phyloP scores from a whole-genome alignment of 2,329 filamentous ascomycete genomes.

The Pseudodiploospora longispora region DNA sequence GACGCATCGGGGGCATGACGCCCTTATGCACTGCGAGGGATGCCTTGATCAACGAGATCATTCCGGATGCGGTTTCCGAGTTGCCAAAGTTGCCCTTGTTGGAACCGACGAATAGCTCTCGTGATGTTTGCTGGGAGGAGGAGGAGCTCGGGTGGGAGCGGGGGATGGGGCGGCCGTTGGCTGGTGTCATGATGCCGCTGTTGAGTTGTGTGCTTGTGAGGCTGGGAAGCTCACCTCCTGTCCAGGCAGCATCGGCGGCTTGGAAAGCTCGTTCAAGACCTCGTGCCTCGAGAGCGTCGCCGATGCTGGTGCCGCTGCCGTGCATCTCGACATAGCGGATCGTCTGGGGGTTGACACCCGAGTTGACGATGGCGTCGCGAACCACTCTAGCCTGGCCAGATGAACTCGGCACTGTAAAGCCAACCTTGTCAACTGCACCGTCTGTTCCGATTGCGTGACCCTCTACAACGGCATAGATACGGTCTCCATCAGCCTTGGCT shows the following conservation, averaged over 20 bases:
- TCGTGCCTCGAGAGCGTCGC: conserved; percentile 59
- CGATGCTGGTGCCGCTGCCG: conserved; percentile 78
- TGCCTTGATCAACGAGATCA: neutral
- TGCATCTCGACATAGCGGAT: conserved; percentile 84
- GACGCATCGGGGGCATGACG: neutral
- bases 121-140: neutral
- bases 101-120: neutral
- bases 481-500: conserved; percentile 69
- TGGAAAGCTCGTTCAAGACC: neutral
- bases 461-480: conserved; percentile 61
- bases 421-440: no score
- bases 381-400: no score
- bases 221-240: no score
- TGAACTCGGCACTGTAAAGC: no score
- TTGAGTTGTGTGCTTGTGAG: no score
- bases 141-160: neutral
- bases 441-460: no score
- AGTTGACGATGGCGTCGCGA: neutral
- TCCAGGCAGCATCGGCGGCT: no score
- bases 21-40: neutral
- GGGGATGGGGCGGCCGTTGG: no score
- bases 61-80: neutral
- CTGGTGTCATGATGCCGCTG: no score
- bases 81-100: neutral
- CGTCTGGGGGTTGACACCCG: conserved; percentile 52